These are phyloP conservation scores for Populus ilicifolia DNA, from an alignment of 345 rosid species.

Conservation along the genomic window DNA sequence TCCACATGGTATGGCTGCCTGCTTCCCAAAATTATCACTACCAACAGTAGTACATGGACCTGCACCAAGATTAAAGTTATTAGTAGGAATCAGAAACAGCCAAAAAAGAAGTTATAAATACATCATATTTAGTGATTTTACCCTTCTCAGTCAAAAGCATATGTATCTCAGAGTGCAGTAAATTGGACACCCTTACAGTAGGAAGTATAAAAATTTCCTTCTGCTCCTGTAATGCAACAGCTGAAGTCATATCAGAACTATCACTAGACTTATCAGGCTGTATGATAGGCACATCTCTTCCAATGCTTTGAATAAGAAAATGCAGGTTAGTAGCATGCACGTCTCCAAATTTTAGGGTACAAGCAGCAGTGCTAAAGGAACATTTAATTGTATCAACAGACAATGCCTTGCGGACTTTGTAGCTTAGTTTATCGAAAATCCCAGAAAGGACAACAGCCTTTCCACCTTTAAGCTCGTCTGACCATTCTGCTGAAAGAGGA, in stretches of 20 bases:
- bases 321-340: slow-evolving; percentile 47
- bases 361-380: slow-evolving; percentile 66
- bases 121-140: slow-evolving; percentile 33
- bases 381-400: slow-evolving; percentile 48
- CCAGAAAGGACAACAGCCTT: slow-evolving; percentile 86
- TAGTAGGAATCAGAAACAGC: background rate
- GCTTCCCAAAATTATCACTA: slow-evolving; percentile 53
- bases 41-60: slow-evolving; percentile 37
- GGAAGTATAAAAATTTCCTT: slow-evolving; percentile 88
- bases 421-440: slow-evolving; percentile 70
- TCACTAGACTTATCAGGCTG: slow-evolving; percentile 54
- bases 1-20: slow-evolving; percentile 67
- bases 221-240: slow-evolving; percentile 68
- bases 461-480: slow-evolving; percentile 83
- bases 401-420: slow-evolving; percentile 70
- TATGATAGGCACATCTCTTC: slow-evolving; percentile 66
- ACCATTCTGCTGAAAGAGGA: slow-evolving; percentile 66
- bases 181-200: slow-evolving; percentile 73
- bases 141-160: slow-evolving; percentile 69
- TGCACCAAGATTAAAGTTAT: slow-evolving; percentile 40
- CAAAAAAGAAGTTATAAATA: slow-evolving; percentile 4
- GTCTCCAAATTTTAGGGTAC: slow-evolving; percentile 55
- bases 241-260: slow-evolving; percentile 34
- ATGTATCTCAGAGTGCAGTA: slow-evolving; percentile 61
- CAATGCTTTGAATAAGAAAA: slow-evolving; percentile 70